A percentile compares a stretch with the other conserved stretches of the same genome.
phyloP scores from a whole-genome alignment of 257 asterid species.

The Handroanthus guayacan region DNA sequence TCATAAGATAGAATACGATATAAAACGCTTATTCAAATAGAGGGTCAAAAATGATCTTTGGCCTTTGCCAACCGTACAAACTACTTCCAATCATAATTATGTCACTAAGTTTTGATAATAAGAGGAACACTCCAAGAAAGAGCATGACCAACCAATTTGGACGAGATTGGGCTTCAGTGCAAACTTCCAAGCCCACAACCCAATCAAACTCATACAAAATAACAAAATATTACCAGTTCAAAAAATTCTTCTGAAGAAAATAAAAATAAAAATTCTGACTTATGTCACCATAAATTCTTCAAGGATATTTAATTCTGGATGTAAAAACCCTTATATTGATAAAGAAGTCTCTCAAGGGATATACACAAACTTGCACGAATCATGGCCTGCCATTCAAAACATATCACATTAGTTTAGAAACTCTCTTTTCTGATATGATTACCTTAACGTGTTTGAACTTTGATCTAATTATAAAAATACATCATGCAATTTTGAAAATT shows the following conservation, averaged over 20 bases:
- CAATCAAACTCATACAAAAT: neutral
- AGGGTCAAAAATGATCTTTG: no score
- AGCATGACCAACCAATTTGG: neutral
- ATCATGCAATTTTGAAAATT: no score
- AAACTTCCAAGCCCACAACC: neutral
- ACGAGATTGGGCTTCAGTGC: neutral
- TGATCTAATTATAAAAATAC: no score
- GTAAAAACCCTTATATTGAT: neutral
- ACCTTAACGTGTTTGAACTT: no score
- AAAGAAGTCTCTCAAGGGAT: conserved; percentile 43
- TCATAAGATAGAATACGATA: no score
- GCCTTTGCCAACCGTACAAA: no score
- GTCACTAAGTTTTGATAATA: neutral
- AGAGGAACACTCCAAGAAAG: neutral
- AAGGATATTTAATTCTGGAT: neutral
- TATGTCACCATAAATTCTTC: neutral
- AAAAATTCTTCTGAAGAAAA: no score
- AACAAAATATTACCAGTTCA: neutral
- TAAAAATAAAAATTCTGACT: no score
- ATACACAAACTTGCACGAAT: conserved; percentile 61
- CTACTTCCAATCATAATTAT: neutral
- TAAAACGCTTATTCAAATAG: no score
- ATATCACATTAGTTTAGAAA: neutral
- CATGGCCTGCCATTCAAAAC: conserved; percentile 57
- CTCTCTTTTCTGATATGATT: no score